Conservation (phyloP, 2,329 filamentous ascomycete species). For the Coleophoma eucalyptorum region DNA sequence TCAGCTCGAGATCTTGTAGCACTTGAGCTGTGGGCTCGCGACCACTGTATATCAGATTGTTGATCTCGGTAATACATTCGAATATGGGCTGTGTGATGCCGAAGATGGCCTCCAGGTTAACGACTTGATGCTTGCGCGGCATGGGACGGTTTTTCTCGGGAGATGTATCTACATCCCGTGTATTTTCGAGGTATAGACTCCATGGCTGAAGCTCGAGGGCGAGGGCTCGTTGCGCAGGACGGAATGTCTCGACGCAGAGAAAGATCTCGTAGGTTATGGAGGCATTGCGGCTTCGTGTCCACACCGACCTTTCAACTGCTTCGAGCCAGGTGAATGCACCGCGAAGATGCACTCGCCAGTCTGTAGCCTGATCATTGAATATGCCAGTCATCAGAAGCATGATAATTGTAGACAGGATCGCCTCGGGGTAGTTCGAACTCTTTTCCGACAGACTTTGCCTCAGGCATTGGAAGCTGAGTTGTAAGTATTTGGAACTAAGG, state of each 20-base stretch:
- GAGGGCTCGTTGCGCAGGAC: neutral
- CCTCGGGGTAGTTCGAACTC: neutral
- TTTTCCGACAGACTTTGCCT: neutral
- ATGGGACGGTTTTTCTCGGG: neutral
- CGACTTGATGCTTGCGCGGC: neutral
- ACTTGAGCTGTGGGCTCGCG: neutral
- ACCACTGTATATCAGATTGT: neutral
- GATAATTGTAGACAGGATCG: neutral
- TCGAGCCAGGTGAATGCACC: neutral
- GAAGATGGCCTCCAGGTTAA: neutral
- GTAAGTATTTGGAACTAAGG: neutral
- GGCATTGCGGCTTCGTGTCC: neutral
- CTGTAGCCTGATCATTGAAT: neutral
- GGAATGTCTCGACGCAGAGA: neutral
- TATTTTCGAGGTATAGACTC: neutral
- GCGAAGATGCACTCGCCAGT: slow-evolving; percentile 1
- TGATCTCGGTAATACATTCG: neutral
- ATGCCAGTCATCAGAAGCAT: neutral
- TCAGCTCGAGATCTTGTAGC: neutral
- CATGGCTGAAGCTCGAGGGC: neutral
- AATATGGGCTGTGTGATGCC: neutral
- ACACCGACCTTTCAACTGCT: neutral
- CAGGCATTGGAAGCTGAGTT: neutral
- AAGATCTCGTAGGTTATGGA: neutral
- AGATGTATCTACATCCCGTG: neutral